Percentiles rank a stretch among this genome's conserved stretches.
Conservation (phyloP, 2,329 filamentous ascomycete genomes). For the Huntiella omanensis region DNA sequence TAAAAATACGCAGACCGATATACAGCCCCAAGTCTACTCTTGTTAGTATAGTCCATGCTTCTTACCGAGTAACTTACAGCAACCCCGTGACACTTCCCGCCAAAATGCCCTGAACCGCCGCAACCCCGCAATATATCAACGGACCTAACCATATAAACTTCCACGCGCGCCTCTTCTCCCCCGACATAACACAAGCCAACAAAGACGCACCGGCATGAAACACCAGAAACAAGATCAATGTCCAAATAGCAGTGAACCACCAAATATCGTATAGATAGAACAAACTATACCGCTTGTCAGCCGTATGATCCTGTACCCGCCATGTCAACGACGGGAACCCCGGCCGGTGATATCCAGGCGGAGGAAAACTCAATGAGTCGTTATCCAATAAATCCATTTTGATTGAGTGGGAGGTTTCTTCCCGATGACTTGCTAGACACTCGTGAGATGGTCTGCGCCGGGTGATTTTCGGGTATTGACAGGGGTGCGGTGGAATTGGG, state of each 20-base stretch:
- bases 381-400: no score
- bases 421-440: no score
- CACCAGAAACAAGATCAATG: conserved; percentile 54
- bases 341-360: conserved; percentile 42
- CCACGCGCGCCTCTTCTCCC: conserved; percentile 34
- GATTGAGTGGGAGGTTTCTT: conserved; percentile 8
- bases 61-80: conserved; percentile 35
- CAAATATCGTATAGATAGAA: conserved; percentile 63
- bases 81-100: conserved; percentile 67
- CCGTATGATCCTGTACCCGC: conserved; percentile 30
- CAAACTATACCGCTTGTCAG: conserved; percentile 35
- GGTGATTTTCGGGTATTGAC: no score
- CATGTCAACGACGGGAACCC: conserved; percentile 69
- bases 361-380: conserved; percentile 12
- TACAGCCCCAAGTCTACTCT: conserved; percentile 50
- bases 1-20: conserved; percentile 68
- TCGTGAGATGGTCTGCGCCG: no score
- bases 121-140: conserved; percentile 49
- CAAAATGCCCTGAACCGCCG: conserved; percentile 56
- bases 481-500: no score
- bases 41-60: not conserved
- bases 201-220: conserved; percentile 56
- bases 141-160: conserved; percentile 54
- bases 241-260: conserved; percentile 79
- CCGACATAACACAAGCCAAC: conserved; percentile 57